phyloP scores from a whole-genome alignment of 306 rosid genomes.

The Rubus parviflorus region DNA sequence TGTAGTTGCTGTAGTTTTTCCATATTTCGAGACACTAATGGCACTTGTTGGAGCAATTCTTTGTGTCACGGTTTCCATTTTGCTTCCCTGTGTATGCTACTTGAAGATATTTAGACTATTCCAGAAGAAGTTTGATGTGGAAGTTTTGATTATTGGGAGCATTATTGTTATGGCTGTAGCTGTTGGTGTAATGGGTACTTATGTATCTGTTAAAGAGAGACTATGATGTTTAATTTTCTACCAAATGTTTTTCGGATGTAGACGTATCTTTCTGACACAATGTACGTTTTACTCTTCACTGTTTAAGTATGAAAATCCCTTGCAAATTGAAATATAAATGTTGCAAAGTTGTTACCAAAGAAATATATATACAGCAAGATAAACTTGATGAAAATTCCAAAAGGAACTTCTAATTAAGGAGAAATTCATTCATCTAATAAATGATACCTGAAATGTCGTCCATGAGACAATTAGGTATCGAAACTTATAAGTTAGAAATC shows the following conservation, averaged over 20 bases:
- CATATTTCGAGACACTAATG: background rate
- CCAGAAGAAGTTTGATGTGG: background rate
- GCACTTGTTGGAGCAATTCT: slow-evolving; percentile 17
- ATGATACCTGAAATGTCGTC: no score
- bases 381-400: no score
- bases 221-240: background rate
- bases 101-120: background rate
- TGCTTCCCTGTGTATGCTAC: slow-evolving; percentile 12
- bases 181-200: slow-evolving; percentile 1
- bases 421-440: no score
- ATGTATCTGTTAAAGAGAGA: background rate
- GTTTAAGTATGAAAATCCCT: no score
- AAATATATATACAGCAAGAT: no score
- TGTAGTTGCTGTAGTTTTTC: slow-evolving; percentile 9
- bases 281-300: no score
- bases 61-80: background rate
- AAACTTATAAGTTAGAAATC: no score
- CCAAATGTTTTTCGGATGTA: background rate
- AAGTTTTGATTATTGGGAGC: background rate
- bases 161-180: background rate
- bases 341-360: no score
- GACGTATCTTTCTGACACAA: background rate
- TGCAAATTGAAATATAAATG: no score
- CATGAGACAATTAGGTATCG: no score
- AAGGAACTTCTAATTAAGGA: no score